A percentile compares a stretch with the other conserved stretches of the same genome.
Evolutionary conservation across 345 rosid genomes (phyloP).

Genomic region (Sapria himalayana): DNA sequence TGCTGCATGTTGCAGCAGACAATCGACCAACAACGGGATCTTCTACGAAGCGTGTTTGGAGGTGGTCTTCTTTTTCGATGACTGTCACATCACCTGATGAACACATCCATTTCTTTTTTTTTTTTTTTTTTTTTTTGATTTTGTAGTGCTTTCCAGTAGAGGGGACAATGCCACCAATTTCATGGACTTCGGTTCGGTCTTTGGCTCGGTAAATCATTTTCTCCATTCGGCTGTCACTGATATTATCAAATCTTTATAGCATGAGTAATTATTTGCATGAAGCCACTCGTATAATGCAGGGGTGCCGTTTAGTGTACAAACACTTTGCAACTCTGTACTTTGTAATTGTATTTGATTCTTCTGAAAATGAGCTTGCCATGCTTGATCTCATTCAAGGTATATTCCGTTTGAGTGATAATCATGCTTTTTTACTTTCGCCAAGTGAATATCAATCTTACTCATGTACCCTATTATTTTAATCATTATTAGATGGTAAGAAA

Average conservation of each 20-base stretch:
- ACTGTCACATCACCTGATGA: neutral
- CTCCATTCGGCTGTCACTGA: too few species aligned
- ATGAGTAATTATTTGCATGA: too few species aligned
- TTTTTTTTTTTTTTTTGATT: conserved; percentile 6
- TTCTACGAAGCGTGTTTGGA: conserved; percentile 58
- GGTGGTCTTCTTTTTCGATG: conserved; percentile 18
- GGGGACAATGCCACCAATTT: conserved; percentile 81
- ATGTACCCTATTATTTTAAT: too few species aligned
- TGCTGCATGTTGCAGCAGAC: conserved; percentile 18
- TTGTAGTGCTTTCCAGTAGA: conserved; percentile 60
- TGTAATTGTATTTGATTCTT: conserved; percentile 60
- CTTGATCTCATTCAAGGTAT: conserved; percentile 88
- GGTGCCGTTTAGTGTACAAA: conserved; percentile 65
- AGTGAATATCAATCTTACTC: too few species aligned
- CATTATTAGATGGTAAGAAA: too few species aligned
- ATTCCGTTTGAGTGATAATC: too few species aligned
- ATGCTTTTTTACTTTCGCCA: too few species aligned
- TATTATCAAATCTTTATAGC: too few species aligned
- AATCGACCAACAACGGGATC: conserved; percentile 76
- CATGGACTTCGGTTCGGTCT: conserved; percentile 53
- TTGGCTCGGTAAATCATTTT: conserved; percentile 45
- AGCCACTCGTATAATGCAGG: too few species aligned
- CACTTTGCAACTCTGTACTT: conserved; percentile 84
- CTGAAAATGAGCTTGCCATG: conserved; percentile 92
- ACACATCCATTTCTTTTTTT: neutral